Conservation (phyloP, 108 stramenopile genomes). For the Skeletonema marinoi region DNA sequence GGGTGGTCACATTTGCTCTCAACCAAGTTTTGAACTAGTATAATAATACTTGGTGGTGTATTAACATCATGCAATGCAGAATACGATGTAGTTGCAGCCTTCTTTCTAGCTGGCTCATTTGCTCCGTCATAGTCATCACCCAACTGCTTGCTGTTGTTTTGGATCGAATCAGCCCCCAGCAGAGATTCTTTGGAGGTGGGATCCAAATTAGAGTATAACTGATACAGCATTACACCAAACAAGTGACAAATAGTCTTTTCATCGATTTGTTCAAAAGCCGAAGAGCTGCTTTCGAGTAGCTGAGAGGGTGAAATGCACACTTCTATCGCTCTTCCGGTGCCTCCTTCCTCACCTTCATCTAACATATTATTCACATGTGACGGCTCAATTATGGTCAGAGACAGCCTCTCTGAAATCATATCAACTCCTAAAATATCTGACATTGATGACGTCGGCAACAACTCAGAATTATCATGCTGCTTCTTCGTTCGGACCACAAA, state of each 20-base stretch:
- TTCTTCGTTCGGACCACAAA: conserved; percentile 6
- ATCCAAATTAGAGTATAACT: conserved; percentile 19
- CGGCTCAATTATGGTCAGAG: conserved; percentile 15
- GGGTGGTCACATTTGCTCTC: conserved; percentile 13
- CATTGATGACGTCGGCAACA: background rate
- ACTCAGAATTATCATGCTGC: background rate
- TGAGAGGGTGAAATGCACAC: conserved; percentile 10
- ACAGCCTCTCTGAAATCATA: conserved; percentile 27
- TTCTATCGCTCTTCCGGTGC: conserved; percentile 8
- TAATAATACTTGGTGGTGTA: background rate
- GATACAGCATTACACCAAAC: conserved; percentile 22
- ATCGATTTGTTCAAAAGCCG: conserved; percentile 5
- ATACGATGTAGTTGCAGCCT: background rate
- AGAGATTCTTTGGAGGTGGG: background rate
- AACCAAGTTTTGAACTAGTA: conserved; percentile 30
- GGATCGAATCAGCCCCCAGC: background rate
- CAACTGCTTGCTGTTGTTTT: background rate
- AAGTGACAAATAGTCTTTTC: conserved; percentile 9
- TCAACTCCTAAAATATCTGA: conserved; percentile 28
- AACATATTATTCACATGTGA: conserved; percentile 4
- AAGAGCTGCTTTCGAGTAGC: background rate
- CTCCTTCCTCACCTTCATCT: background rate
- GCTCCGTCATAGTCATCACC: background rate
- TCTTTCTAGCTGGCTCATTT: background rate
- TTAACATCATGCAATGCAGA: background rate